Percentiles rank a stretch among this genome's conserved stretches.
Conservation (phyloP, 805 yeast species). For the Candida taoyuanica region DNA sequence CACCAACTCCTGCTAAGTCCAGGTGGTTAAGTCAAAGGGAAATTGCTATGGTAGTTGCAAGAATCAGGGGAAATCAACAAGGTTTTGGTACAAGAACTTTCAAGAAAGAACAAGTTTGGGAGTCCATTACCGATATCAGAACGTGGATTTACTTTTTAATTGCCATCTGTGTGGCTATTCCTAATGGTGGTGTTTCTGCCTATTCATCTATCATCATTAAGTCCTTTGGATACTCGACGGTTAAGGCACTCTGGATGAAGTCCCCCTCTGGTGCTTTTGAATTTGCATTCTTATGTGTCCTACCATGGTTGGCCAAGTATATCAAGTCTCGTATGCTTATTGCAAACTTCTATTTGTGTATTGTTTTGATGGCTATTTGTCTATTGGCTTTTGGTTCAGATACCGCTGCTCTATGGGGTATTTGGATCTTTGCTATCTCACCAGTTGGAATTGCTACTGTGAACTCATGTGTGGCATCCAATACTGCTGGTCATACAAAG, state of each 20-base stretch:
- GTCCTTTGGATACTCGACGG: slow-evolving; percentile 35
- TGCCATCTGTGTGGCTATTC: slow-evolving; percentile 32
- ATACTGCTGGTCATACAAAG: slow-evolving; percentile 14
- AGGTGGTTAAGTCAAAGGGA: slow-evolving; percentile 38
- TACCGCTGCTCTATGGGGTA: slow-evolving; percentile 29
- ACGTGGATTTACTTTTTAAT: slow-evolving; percentile 36
- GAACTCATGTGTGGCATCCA: slow-evolving; percentile 22
- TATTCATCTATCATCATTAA: slow-evolving; percentile 38
- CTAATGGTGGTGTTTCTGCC: slow-evolving; percentile 43
- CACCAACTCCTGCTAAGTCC: slow-evolving; percentile 41
- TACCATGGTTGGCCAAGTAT: slow-evolving; percentile 6
- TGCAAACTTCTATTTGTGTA: slow-evolving; percentile 5
- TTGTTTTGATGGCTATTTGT: slow-evolving; percentile 8
- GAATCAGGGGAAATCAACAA: slow-evolving; percentile 40
- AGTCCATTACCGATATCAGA: slow-evolving; percentile 31
- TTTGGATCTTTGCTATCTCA: slow-evolving; percentile 26
- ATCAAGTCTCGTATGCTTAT: slow-evolving; percentile 4
- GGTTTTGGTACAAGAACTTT: slow-evolving; percentile 39
- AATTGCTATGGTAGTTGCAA: slow-evolving; percentile 36
- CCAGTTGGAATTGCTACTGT: slow-evolving; percentile 21
- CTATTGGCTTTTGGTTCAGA: slow-evolving; percentile 34
- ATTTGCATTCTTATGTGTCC: slow-evolving; percentile 25
- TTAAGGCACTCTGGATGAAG: slow-evolving; percentile 27
- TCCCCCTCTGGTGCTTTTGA: slow-evolving; percentile 37
- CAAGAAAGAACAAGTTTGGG: slow-evolving; percentile 32